Conservation (phyloP, 2,329 filamentous ascomycete genomes). For the Fusarium sarcochroum region DNA sequence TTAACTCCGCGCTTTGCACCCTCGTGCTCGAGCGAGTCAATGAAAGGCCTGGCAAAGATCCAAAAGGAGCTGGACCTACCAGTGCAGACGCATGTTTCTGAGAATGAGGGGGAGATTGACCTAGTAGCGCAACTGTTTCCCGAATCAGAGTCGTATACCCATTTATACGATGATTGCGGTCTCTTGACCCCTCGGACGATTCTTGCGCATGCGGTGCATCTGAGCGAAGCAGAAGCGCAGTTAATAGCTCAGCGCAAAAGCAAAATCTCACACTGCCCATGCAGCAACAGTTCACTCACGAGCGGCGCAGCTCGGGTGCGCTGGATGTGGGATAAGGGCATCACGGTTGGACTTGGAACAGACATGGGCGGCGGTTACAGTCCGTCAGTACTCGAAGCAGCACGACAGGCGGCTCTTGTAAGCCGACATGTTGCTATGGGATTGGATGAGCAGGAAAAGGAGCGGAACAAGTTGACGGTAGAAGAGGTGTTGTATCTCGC, state of each 20-base stretch:
- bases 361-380: conserved; percentile 93
- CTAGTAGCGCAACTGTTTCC: conserved; percentile 82
- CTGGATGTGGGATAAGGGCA: conserved; percentile 78
- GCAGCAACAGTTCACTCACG: conserved; percentile 85
- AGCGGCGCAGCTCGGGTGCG: conserved; percentile 84
- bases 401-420: conserved; percentile 83
- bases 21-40: conserved; percentile 70
- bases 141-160: conserved; percentile 73
- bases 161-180: conserved; percentile 81
- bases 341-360: conserved; percentile 88
- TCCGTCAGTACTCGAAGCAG: conserved; percentile 85
- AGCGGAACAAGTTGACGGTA: conserved; percentile 78
- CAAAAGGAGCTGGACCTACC: conserved; percentile 74
- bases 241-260: conserved; percentile 73
- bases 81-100: conserved; percentile 90
- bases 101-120: conserved; percentile 81
- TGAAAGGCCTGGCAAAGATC: conserved; percentile 75
- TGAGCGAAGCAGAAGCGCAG: conserved; percentile 75
- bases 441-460: conserved; percentile 52
- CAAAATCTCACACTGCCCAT: conserved; percentile 88
- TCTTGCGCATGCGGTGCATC: conserved; percentile 87
- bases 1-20: conserved; percentile 82
- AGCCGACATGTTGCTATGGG: conserved; percentile 78
- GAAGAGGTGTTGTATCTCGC: conserved; percentile 90
- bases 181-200: conserved; percentile 82